Evolutionary conservation across 768 basidiomycete species (phyloP).

Genomic region (Suillus plorans): DNA sequence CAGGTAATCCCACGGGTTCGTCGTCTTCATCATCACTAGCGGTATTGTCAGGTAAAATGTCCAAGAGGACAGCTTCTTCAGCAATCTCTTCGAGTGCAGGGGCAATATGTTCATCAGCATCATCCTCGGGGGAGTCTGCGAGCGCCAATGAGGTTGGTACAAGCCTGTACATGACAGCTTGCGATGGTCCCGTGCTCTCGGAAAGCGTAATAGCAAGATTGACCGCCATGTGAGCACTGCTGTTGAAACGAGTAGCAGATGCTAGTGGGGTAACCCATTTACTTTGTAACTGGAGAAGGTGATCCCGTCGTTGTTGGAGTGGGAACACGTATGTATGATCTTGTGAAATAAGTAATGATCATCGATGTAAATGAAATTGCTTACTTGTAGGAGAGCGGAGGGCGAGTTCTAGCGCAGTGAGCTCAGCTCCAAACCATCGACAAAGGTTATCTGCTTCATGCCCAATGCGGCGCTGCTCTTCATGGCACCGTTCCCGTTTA

Average conservation of each 20-base stretch:
- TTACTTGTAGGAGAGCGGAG: slow-evolving; percentile 11
- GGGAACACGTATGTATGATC: background rate
- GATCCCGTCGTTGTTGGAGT: slow-evolving; percentile 4
- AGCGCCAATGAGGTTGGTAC: background rate
- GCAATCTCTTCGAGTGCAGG: background rate
- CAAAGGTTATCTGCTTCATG: slow-evolving; percentile 36
- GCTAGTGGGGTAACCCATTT: slow-evolving; percentile 19
- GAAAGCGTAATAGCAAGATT: background rate
- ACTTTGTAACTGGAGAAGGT: slow-evolving; percentile 14
- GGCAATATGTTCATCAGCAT: background rate
- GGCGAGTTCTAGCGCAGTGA: slow-evolving; percentile 22
- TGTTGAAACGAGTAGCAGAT: slow-evolving; percentile 6
- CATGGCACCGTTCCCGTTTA: slow-evolving; percentile 26
- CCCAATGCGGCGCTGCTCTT: slow-evolving; percentile 28
- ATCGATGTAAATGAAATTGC: background rate
- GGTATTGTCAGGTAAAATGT: background rate
- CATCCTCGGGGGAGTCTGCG: background rate
- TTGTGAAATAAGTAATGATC: background rate
- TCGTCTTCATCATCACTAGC: background rate
- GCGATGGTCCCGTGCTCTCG: background rate
- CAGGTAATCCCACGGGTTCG: background rate
- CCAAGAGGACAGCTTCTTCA: background rate
- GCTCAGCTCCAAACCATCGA: slow-evolving; percentile 33
- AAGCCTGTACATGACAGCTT: slow-evolving; percentile 1
- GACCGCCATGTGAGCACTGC: slow-evolving; percentile 9